Evolutionary conservation across 1,284 basidiomycete genomes (phyloP).

Genomic region (Neolentinus lepideus): DNA sequence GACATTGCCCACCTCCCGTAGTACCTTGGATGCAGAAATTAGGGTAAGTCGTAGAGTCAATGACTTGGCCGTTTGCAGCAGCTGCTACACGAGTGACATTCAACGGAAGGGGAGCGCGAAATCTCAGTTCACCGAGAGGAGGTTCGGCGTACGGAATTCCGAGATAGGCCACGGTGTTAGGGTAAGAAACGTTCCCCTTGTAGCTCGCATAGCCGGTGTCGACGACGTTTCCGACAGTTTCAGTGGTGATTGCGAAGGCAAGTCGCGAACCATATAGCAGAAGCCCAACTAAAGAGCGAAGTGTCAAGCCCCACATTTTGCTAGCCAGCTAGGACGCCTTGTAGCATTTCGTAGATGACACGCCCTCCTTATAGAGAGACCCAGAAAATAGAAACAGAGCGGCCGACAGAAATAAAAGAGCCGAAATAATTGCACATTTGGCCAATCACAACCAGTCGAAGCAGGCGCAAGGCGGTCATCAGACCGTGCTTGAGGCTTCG

Average conservation of each 20-base stretch:
- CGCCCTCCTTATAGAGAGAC: too few relatives aligned
- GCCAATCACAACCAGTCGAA: too few relatives aligned
- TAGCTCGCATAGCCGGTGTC: conserved; percentile 28
- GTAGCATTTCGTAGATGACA: neutral
- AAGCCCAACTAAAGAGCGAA: neutral
- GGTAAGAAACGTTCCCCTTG: conserved; percentile 41
- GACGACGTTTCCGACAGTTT: conserved; percentile 10
- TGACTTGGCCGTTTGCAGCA: conserved; percentile 26
- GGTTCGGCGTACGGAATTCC: conserved; percentile 39
- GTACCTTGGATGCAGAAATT: conserved; percentile 52
- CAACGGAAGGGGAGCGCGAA: conserved; percentile 27
- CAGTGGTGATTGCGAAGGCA: neutral
- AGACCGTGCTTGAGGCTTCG: too few relatives aligned
- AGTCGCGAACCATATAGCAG: neutral
- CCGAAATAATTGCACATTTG: too few relatives aligned
- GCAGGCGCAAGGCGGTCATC: too few relatives aligned
- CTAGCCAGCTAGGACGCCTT: neutral
- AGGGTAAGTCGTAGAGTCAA: conserved; percentile 44
- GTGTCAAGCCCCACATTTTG: neutral
- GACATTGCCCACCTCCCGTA: conserved; percentile 31
- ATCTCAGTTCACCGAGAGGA: conserved; percentile 29
- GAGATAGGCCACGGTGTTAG: conserved; percentile 48
- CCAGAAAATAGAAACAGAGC: too few relatives aligned
- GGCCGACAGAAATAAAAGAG: too few relatives aligned
- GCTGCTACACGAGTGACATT: conserved; percentile 24